Evolutionary conservation across 1,284 basidiomycete species (phyloP).

Genomic region (Moesziomyces antarcticus): DNA sequence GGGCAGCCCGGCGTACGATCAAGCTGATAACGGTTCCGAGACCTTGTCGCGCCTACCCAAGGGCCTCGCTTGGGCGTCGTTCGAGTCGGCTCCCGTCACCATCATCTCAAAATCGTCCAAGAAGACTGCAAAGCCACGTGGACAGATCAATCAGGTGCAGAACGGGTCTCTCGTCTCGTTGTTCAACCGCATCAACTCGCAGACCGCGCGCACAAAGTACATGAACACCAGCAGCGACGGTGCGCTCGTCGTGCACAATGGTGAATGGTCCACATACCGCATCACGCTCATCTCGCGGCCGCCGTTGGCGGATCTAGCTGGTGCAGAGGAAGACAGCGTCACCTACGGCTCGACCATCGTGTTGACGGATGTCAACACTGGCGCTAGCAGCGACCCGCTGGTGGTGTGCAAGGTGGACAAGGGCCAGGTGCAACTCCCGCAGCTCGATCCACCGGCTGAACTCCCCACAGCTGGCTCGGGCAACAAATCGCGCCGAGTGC

Average conservation of each 20-base stretch:
- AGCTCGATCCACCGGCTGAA: slow-evolving; percentile 36
- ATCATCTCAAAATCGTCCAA: slow-evolving; percentile 97
- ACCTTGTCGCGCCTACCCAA: slow-evolving; percentile 37
- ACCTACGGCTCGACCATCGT: slow-evolving; percentile 91
- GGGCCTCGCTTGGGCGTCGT: slow-evolving; percentile 78
- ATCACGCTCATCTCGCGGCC: slow-evolving; percentile 73
- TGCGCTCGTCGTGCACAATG: slow-evolving; percentile 84
- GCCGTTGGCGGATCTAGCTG: slow-evolving; percentile 48
- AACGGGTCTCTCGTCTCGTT: slow-evolving; percentile 90
- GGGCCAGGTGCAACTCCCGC: slow-evolving; percentile 73
- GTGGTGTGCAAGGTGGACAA: slow-evolving; percentile 93
- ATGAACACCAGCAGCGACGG: slow-evolving; percentile 76
- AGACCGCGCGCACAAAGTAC: slow-evolving; percentile 96
- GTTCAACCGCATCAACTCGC: slow-evolving; percentile 95
- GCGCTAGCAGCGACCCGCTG: slow-evolving; percentile 84
- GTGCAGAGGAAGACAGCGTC: slow-evolving; percentile 70
- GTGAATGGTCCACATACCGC: slow-evolving; percentile 91
- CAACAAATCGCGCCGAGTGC: slow-evolving; percentile 31
- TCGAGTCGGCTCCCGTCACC: slow-evolving; percentile 88
- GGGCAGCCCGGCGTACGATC: slow-evolving; percentile 21
- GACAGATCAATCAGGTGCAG: slow-evolving; percentile 89
- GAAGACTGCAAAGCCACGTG: slow-evolving; percentile 94
- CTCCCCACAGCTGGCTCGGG: slow-evolving; percentile 40
- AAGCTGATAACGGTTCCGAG: slow-evolving; percentile 16
- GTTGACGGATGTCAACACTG: slow-evolving; percentile 83